These are phyloP conservation scores for Lathyrus oleraceus DNA, from an alignment of 306 rosid genomes.

Conservation along the genomic window DNA sequence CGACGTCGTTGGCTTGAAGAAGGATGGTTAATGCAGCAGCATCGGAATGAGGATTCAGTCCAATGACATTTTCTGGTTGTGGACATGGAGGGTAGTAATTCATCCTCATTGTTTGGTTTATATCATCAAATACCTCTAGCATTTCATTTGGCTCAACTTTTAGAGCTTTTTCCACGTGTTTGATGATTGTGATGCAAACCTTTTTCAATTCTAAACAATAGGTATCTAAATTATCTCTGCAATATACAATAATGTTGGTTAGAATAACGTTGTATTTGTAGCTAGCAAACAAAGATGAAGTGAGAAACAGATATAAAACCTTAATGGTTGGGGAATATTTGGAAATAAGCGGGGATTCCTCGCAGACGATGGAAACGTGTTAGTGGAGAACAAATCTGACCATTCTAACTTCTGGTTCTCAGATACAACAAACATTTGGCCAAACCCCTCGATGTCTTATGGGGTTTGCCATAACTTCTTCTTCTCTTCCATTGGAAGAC, in stretches of 20 bases:
- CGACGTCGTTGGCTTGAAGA: constrained; percentile 27
- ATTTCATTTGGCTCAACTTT: constrained; percentile 22
- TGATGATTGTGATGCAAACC: constrained; percentile 19
- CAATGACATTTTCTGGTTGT: constrained; percentile 33
- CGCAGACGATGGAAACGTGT: too few species aligned
- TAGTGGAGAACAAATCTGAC: too few species aligned
- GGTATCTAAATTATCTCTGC: constrained; percentile 24
- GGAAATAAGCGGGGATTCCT: too few species aligned
- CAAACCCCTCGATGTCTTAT: too few species aligned
- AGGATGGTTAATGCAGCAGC: constrained; percentile 24
- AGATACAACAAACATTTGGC: too few species aligned
- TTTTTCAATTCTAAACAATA: constrained; percentile 20
- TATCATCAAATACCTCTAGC: not conserved
- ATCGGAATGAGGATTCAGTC: constrained; percentile 31
- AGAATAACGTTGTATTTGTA: too few species aligned
- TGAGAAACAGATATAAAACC: too few species aligned
- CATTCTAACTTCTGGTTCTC: too few species aligned
- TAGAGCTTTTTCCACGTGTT: not conserved
- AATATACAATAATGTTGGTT: not conserved
- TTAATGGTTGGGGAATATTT: too few species aligned
- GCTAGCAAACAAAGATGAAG: too few species aligned
- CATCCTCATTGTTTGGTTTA: constrained; percentile 17
- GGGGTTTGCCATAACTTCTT: too few species aligned
- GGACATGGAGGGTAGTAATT: constrained; percentile 36
- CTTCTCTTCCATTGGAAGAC: too few species aligned